Evolutionary conservation across 306 rosid genomes (phyloP).

Genomic region (Cicer chorassanicum): DNA sequence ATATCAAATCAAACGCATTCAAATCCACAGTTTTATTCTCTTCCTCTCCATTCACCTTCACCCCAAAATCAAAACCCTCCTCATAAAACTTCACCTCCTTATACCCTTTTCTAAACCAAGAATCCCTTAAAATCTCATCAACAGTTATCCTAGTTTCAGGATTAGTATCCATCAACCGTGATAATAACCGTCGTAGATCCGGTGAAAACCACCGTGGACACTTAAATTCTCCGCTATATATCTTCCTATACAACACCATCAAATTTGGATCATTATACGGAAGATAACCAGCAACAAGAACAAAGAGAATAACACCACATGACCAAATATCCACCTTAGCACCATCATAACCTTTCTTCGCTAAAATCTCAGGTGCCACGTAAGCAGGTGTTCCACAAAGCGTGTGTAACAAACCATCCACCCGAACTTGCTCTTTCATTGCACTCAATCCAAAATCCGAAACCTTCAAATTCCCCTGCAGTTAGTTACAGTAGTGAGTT

Average conservation of each 20-base stretch:
- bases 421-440: constrained; percentile 54
- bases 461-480: constrained; percentile 52
- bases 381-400: constrained; percentile 86
- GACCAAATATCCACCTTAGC: constrained; percentile 83
- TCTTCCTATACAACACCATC: constrained; percentile 76
- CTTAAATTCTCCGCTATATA: constrained; percentile 69
- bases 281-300: constrained; percentile 67
- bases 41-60: constrained; percentile 26
- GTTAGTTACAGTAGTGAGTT: background rate
- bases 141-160: constrained; percentile 66
- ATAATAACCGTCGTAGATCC: constrained; percentile 58
- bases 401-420: constrained; percentile 74
- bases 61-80: constrained; percentile 37
- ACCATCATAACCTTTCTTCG: constrained; percentile 77
- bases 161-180: constrained; percentile 63
- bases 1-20: constrained; percentile 75
- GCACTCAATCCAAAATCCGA: constrained; percentile 83
- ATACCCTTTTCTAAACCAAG: constrained; percentile 65
- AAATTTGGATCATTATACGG: constrained; percentile 79
- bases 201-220: constrained; percentile 72
- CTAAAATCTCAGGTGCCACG: constrained; percentile 82
- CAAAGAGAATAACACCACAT: constrained; percentile 65
- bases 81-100: constrained; percentile 53
- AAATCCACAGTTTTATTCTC: constrained; percentile 43
- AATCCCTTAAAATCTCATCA: constrained; percentile 58